Conservation (phyloP, 768 basidiomycete species). For the Rhizopogon vinicolor region DNA sequence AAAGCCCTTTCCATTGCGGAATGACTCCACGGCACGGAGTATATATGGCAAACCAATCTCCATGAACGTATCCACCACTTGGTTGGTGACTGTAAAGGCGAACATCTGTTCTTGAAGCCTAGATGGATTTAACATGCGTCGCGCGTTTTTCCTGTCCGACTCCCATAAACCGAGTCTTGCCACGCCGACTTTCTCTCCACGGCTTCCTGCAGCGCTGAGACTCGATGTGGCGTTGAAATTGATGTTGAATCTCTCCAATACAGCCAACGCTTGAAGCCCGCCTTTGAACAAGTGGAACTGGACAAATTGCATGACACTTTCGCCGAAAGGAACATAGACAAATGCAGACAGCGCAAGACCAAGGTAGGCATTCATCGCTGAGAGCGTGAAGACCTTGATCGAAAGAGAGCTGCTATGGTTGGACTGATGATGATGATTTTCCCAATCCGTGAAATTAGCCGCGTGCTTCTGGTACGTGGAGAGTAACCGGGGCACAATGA, state of each 20-base stretch:
- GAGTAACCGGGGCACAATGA: conserved; percentile 77
- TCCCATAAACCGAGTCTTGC: conserved; percentile 39
- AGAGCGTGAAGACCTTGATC: conserved; percentile 86
- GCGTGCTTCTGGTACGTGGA: conserved; percentile 69
- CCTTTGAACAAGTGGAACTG: conserved; percentile 26
- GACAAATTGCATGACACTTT: conserved; percentile 65
- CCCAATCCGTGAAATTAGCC: conserved; percentile 73
- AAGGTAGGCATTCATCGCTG: conserved; percentile 86
- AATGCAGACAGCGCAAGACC: conserved; percentile 92
- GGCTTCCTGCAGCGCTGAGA: conserved; percentile 21
- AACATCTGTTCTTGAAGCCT: conserved; percentile 90
- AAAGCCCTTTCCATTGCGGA: conserved; percentile 41
- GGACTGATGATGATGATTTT: conserved; percentile 84
- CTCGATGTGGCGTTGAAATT: conserved; percentile 22
- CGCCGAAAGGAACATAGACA: conserved; percentile 92
- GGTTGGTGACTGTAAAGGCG: conserved; percentile 87
- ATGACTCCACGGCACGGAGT: conserved; percentile 50
- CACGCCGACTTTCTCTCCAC: conserved; percentile 9
- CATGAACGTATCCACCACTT: conserved; percentile 69
- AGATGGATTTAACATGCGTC: conserved; percentile 57
- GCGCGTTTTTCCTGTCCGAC: conserved; percentile 42
- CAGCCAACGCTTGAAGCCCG: conserved; percentile 8
- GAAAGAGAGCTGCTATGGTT: conserved; percentile 77
- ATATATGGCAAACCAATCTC: conserved; percentile 84
- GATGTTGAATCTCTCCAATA: conserved; percentile 19